A percentile compares a stretch with the other conserved stretches of the same genome.
Evolutionary conservation across 176 grass and related monocot genomes (phyloP).

Genomic region (Carex scoparia): DNA sequence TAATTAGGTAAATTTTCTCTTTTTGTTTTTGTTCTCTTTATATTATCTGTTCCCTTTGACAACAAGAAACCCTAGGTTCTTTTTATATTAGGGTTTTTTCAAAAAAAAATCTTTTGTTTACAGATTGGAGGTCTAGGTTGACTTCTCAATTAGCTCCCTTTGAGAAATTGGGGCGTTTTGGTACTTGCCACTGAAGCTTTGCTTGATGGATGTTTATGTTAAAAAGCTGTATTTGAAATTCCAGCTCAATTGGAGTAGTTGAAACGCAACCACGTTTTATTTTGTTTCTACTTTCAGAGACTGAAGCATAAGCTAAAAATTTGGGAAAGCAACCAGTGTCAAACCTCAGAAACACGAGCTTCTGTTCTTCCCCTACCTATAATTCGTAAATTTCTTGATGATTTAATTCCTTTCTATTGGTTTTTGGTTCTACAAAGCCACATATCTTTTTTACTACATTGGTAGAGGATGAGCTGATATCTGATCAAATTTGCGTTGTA

Average conservation of each 20-base stretch:
- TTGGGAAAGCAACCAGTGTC: not conserved
- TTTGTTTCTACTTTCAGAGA: not conserved
- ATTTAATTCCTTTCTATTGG: not conserved
- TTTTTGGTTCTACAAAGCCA: not conserved
- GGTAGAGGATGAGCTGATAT: not conserved
- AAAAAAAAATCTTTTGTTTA: not conserved
- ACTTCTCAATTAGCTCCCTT: not conserved
- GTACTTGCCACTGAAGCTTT: not conserved
- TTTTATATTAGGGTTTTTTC: not conserved
- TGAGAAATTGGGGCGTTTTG: constrained; percentile 3
- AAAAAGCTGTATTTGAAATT: not conserved
- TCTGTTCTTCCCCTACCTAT: not conserved
- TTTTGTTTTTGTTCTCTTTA: not conserved
- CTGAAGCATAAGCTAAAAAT: not conserved
- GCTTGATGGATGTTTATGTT: not conserved
- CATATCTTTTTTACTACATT: not conserved
- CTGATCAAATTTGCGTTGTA: not conserved
- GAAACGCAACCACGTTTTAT: not conserved
- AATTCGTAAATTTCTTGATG: not conserved
- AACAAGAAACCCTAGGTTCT: constrained; percentile 20
- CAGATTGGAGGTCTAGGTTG: not conserved
- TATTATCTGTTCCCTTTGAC: not conserved
- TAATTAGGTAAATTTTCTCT: constrained; percentile 23
- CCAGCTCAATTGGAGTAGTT: not conserved
- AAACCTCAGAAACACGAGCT: not conserved